A percentile compares a stretch with the other conserved stretches of the same genome.
These are phyloP conservation scores for Parietichytrium sp. DNA, from an alignment of 108 stramenopile species.

Conservation along the genomic window DNA sequence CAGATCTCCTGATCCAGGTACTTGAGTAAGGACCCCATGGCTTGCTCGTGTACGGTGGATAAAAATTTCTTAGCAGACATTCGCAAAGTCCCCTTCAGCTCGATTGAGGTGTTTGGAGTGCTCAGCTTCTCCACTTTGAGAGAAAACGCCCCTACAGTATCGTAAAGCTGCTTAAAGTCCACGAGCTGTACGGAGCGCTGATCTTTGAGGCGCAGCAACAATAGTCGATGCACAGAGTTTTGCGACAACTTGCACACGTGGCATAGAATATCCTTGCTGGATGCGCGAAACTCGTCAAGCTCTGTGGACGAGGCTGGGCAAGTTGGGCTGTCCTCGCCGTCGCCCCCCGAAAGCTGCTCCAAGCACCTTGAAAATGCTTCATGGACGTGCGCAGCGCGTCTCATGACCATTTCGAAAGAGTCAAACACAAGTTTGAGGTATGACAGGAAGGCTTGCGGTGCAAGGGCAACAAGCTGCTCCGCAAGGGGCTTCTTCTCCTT, in stretches of 20 bases:
- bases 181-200: not conserved
- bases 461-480: constrained; percentile 9
- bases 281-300: too few species aligned
- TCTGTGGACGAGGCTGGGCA: too few species aligned
- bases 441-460: not conserved
- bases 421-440: constrained; percentile 22
- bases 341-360: not conserved
- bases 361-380: not conserved
- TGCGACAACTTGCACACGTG: constrained; percentile 23
- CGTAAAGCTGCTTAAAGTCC: constrained; percentile 36
- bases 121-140: not conserved
- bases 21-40: not conserved
- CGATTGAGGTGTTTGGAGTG: not conserved
- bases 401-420: not conserved
- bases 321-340: not conserved
- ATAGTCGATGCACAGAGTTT: too few species aligned
- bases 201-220: too few species aligned
- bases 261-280: too few species aligned
- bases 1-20: not conserved
- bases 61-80: not conserved
- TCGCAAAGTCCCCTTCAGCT: constrained; percentile 1
- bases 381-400: not conserved
- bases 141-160: constrained; percentile 15
- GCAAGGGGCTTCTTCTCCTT: not conserved
- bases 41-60: not conserved